These are phyloP conservation scores for Neopestalotiopsis sp. DNA, from an alignment of 2,329 filamentous ascomycete species.

Conservation along the genomic window DNA sequence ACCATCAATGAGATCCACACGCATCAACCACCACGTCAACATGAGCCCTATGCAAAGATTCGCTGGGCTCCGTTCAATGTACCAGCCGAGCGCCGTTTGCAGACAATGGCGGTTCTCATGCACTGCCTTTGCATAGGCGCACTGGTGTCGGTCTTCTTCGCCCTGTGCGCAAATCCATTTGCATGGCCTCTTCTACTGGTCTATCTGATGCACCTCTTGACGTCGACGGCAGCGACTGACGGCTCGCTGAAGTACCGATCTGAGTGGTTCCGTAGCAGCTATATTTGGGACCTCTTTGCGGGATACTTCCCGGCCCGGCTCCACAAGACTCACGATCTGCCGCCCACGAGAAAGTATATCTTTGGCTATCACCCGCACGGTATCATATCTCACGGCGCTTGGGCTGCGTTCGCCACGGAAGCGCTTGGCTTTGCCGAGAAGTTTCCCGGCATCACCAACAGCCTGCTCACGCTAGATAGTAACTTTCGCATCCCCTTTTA, in stretches of 20 bases:
- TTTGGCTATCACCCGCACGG: constrained; percentile 98
- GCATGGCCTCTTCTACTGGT: constrained; percentile 80
- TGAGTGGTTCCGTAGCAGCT: constrained; percentile 73
- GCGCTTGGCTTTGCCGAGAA: constrained; percentile 84
- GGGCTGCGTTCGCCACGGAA: constrained; percentile 89
- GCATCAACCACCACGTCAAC: constrained; percentile 29
- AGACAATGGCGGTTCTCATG: constrained; percentile 79
- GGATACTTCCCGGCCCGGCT: constrained; percentile 90
- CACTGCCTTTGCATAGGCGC: constrained; percentile 76
- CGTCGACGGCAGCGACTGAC: constrained; percentile 78
- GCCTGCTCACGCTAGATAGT: constrained; percentile 88
- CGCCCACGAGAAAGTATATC: constrained; percentile 88
- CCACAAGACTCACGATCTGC: constrained; percentile 82
- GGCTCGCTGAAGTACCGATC: constrained; percentile 78
- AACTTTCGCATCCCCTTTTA: constrained; percentile 96
- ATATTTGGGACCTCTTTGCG: constrained; percentile 87
- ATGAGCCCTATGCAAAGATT: constrained; percentile 56
- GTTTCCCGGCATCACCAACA: constrained; percentile 95
- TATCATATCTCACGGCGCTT: constrained; percentile 96
- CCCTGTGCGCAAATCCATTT: constrained; percentile 89
- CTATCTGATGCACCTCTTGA: constrained; percentile 83
- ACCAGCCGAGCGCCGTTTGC: constrained; percentile 72
- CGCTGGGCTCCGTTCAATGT: constrained; percentile 84
- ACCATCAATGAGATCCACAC: constrained; percentile 34
- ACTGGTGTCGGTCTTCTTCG: constrained; percentile 82